phyloP scores from a whole-genome alignment of 176 grass and related monocot genomes.

The Rhynchospora breviuscula region DNA sequence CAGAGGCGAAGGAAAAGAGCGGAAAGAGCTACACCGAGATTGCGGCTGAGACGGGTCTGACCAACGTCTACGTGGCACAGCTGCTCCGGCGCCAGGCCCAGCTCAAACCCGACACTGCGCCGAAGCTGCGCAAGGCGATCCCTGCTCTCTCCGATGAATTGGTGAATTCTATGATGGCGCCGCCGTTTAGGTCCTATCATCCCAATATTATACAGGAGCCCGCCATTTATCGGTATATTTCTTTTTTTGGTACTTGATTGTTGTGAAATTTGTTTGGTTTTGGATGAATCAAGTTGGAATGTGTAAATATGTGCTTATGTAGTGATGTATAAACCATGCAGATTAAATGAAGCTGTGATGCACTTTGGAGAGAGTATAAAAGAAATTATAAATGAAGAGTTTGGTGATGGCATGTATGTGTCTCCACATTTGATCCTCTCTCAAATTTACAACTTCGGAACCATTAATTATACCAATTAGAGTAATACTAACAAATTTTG shows the following conservation, averaged over 20 bases:
- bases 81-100: conserved; percentile 85
- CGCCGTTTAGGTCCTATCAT: conserved; percentile 70
- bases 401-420: conserved; percentile 97
- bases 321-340: conserved; percentile 25
- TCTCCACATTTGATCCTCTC: background rate
- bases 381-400: conserved; percentile 96
- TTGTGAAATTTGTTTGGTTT: background rate
- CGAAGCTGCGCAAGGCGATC: conserved; percentile 44
- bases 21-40: conserved; percentile 73
- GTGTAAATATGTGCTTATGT: background rate
- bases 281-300: background rate
- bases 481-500: background rate
- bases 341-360: conserved; percentile 96
- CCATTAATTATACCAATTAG: background rate
- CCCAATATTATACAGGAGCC: conserved; percentile 79
- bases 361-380: conserved; percentile 99
- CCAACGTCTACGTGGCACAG: conserved; percentile 91
- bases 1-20: conserved; percentile 47
- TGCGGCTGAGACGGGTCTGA: conserved; percentile 72
- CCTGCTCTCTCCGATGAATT: conserved; percentile 61
- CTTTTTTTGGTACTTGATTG: background rate
- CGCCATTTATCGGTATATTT: conserved; percentile 54
- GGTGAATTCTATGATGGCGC: conserved; percentile 58
- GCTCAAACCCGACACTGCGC: conserved; percentile 60
- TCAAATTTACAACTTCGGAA: conserved; percentile 14